These are phyloP conservation scores for Marchantia paleacea DNA, from an alignment of 225 moss, liverwort and hornwort genomes.

Conservation along the genomic window DNA sequence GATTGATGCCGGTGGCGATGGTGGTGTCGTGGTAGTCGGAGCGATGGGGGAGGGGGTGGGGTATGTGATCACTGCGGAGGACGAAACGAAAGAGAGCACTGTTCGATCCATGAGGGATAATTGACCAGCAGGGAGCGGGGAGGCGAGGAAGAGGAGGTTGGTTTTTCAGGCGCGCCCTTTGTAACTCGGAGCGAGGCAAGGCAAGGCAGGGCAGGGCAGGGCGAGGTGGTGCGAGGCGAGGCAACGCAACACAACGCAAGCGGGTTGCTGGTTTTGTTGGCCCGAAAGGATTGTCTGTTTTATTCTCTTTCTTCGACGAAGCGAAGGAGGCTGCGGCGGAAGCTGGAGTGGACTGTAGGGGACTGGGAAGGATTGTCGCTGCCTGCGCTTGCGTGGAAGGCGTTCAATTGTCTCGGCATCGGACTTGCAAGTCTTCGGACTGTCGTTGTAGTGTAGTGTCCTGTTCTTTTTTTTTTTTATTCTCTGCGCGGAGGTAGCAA, in stretches of 20 bases:
- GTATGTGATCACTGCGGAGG: neutral
- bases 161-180: constrained; percentile 3
- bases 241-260: no score
- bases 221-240: no score
- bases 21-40: neutral
- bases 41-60: neutral
- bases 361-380: neutral
- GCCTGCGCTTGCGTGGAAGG: neutral
- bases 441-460: neutral
- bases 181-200: neutral
- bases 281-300: constrained; percentile 11
- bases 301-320: neutral
- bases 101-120: constrained; percentile 6
- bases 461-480: neutral
- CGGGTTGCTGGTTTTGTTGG: neutral
- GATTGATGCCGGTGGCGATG: neutral
- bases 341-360: neutral
- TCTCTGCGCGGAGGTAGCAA: constrained; percentile 4
- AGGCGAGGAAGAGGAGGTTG: neutral
- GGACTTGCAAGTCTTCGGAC: neutral
- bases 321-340: neutral
- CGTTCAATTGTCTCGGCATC: neutral
- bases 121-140: neutral
- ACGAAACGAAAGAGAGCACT: neutral
- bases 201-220: no score